Base-by-base conservation (phyloP, 1,139 yeast genomes). In the Debaryomyces robertsiae region DNA sequence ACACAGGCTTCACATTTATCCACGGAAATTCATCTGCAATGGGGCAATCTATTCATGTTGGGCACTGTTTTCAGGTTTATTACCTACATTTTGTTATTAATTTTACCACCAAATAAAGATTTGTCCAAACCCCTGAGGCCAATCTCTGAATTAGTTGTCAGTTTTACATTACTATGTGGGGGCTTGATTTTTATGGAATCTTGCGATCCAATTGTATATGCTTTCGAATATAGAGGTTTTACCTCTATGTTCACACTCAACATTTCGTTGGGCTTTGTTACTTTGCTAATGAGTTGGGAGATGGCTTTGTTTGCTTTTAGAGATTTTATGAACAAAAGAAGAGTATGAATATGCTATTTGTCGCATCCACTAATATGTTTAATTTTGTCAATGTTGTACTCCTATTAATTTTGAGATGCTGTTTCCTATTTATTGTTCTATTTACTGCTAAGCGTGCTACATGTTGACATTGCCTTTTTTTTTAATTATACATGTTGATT, bases 121-220 rank as follows among this genome's bases (percentile, higher is more conserved):
- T 55, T 69, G 40, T 67, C 81, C 3, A 76, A 81, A 52, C 74
- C 77, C 4, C 45, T 57, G 17, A 57, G 72, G 44, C 98, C 98
- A 22, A 75, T 91, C 50, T 87, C 96, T 1, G 98, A 93, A 63
- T 66, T 91, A 38, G 58, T 93, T 27, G 80, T 84, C 0, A 72
- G 91, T 19, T 91, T 91, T 66, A 77, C 90, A 45, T 73, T 93
- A 48, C 61, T 93, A 18, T 77, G 90, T 48, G 98, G 98, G 32
- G 98, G 98, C 4, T 61, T 86, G 49, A 83, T 93, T 18, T 93
- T 93, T 59, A 89, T 91, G 91, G 90, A 89, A 62, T 83, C 94
- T 44, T 86, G 95, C 37, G 90, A 86, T 54, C 94, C 94, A 48
- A 79, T 89, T 5, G 80, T 93, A 22, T 80, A 79, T 50, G 89